A percentile compares a stretch with the other conserved stretches of the same genome.
Evolutionary conservation across 352 stramenopile species (phyloP).

Genomic region (Globisporangium lucens): DNA sequence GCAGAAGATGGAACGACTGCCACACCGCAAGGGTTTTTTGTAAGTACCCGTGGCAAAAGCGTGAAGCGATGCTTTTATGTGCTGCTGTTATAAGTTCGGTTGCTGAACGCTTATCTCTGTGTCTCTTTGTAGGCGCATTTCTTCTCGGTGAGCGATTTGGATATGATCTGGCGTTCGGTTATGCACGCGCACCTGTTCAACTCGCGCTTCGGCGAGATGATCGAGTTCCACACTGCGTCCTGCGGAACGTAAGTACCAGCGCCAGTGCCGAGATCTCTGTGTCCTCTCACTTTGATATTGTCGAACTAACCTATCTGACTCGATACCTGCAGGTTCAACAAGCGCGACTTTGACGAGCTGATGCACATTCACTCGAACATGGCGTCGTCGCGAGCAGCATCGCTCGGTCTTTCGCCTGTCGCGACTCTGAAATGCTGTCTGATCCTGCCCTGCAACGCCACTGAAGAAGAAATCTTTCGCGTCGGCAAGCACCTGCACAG

Average conservation of each 20-base stretch:
- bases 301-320: background rate
- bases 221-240: constrained; percentile 62
- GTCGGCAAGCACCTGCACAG: constrained; percentile 69
- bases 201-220: constrained; percentile 48
- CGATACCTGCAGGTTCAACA: constrained; percentile 34
- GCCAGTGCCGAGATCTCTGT: background rate
- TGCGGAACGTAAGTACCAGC: constrained; percentile 36
- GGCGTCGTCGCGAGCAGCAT: constrained; percentile 29
- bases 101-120: background rate
- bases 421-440: constrained; percentile 66
- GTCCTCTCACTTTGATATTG: background rate
- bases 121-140: constrained; percentile 38
- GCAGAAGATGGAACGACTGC: constrained; percentile 5
- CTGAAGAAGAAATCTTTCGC: constrained; percentile 68
- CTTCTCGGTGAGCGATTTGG: constrained; percentile 48
- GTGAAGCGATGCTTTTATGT: background rate
- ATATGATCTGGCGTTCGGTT: constrained; percentile 60
- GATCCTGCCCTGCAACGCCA: constrained; percentile 49
- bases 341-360: constrained; percentile 74
- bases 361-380: constrained; percentile 64
- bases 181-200: constrained; percentile 68
- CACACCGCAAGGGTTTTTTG: constrained; percentile 11
- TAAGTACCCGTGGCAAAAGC: constrained; percentile 1
- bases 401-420: constrained; percentile 33
- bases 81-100: background rate